Evolutionary conservation across 768 basidiomycete genomes (phyloP).

Genomic region (Mycena olivaceomarginata): DNA sequence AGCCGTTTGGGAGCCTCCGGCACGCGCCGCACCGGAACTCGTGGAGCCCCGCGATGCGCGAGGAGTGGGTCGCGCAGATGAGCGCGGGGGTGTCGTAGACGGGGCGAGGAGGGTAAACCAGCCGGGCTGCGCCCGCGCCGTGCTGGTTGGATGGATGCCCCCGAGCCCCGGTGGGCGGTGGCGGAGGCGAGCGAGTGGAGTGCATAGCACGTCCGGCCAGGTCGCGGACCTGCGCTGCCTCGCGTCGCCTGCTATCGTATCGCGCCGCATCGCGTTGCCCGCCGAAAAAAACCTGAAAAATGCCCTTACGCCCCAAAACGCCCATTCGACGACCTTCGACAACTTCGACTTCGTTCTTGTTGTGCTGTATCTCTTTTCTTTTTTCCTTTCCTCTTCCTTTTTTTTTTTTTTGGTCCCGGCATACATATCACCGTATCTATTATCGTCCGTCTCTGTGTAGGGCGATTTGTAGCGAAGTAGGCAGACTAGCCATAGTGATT

Average conservation of each 20-base stretch:
- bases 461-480: conserved; percentile 6
- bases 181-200: neutral
- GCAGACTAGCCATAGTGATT: neutral
- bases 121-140: neutral
- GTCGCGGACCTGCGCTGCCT: neutral
- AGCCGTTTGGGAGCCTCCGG: conserved; percentile 56
- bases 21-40: conserved; percentile 43
- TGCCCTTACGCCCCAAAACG: neutral
- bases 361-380: neutral
- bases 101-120: neutral
- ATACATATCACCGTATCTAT: neutral
- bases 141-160: neutral
- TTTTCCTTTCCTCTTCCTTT: neutral
- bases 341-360: neutral
- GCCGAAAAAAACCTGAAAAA: neutral
- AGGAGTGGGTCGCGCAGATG: conserved; percentile 10
- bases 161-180: neutral
- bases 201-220: conserved; percentile 6
- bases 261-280: neutral
- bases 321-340: neutral
- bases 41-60: conserved; percentile 42
- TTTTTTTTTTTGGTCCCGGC: neutral
- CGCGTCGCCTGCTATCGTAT: neutral
- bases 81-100: conserved; percentile 23
- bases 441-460: neutral